Base-by-base conservation (phyloP, 495 filamentous ascomycete species). In the Lasiosphaeriaceae sp. region DNA sequence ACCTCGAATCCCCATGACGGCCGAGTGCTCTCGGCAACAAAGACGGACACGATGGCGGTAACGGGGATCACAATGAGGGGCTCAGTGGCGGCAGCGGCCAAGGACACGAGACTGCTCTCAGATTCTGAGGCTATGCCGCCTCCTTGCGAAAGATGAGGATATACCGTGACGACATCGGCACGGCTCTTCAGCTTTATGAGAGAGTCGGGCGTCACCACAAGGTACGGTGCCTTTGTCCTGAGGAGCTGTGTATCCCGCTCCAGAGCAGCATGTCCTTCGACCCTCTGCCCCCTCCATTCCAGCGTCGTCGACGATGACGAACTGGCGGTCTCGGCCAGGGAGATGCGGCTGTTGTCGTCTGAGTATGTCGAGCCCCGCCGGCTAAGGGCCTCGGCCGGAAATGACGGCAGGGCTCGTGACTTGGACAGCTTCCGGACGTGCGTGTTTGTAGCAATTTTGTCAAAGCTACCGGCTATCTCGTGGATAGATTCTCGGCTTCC, bases 201-300 rank as follows among this genome's bases (percentile, higher is more conserved):
- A 69, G 96, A 87, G 22, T 84, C 83, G 47, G 92, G 86, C 11
- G 92, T 97, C 35, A 97, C 79, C n/a, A 96, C 94, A 29, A 97
- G 74, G 61, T 90, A 97, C 58, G 95, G 90, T 64, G 84, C 89
- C 74, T 89, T 92, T 68, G 90, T 88, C 68, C 90, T 82, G 69
- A 96, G 84, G 71, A 96, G 81, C 44, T 88, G 84, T 24, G 86
- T 83, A 34, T 89, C 89, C 1, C 87, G 86, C 71, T 96, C 90
- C 22, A 95, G 80, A 59, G 90, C 85, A 2, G 90, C 90, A 70
- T 87, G 82, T 17, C 67, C 68, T 43, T 70, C 62, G 31, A 72
- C 63, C 24, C 55, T 63, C 55, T 88, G 82, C 21, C 60, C 55
- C 26, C 46, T 47, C 70, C 70, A 72, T 44, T 71, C 66, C 2